phyloP scores from a whole-genome alignment of 2,329 filamentous ascomycete genomes.

The Ascocoryne sarcoides region DNA sequence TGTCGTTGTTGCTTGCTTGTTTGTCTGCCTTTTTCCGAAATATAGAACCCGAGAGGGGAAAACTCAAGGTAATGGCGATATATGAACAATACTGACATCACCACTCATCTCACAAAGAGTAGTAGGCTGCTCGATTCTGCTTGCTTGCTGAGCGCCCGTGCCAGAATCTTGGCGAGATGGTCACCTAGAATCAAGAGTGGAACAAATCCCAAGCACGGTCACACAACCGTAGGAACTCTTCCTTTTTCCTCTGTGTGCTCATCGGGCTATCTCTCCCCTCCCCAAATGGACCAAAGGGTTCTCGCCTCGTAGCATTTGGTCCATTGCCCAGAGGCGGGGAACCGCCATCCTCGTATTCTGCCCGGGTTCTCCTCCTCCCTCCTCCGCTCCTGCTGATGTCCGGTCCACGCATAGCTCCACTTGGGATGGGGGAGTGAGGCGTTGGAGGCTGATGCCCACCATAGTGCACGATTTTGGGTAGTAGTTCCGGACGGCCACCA shows the following conservation, averaged over 20 bases:
- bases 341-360: constrained; percentile 88
- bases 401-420: constrained; percentile 23
- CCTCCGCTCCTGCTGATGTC: constrained; percentile 41
- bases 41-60: too few species aligned
- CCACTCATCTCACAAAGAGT: too few species aligned
- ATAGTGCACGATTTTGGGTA: constrained; percentile 93
- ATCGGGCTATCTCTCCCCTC: constrained; percentile 78
- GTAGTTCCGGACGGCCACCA: constrained; percentile 82
- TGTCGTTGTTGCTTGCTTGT: too few species aligned
- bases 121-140: too few species aligned
- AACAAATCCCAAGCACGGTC: constrained; percentile 93
- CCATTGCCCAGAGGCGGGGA: constrained; percentile 77
- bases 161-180: too few species aligned
- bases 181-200: too few species aligned
- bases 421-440: constrained; percentile 48
- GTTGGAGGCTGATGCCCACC: constrained; percentile 79
- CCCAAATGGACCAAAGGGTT: constrained; percentile 68
- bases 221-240: constrained; percentile 82
- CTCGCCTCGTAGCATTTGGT: constrained; percentile 46
- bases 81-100: too few species aligned
- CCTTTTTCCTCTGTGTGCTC: constrained; percentile 76
- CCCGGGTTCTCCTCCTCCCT: constrained; percentile 67
- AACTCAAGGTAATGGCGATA: too few species aligned
- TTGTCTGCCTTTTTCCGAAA: too few species aligned
- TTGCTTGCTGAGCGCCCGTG: too few species aligned